These are phyloP conservation scores for Cercophora sp. DNA, from an alignment of 495 filamentous ascomycete genomes.

Conservation along the genomic window DNA sequence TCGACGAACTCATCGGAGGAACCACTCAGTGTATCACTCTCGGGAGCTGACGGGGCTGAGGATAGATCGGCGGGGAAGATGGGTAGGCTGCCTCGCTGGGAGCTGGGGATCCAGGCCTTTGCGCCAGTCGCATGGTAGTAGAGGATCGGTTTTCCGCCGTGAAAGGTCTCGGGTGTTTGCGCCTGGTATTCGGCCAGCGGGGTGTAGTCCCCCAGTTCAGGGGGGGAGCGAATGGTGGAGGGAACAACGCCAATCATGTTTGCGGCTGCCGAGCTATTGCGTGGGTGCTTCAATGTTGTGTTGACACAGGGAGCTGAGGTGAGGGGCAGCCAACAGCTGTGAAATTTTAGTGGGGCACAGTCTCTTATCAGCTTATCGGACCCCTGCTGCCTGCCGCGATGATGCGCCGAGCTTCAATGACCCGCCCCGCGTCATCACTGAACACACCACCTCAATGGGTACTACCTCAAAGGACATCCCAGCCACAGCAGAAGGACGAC, in stretches of 20 bases:
- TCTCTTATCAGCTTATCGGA: constrained; percentile 21
- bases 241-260: constrained; percentile 30
- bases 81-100: constrained; percentile 42
- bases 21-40: constrained; percentile 32
- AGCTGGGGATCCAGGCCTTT: constrained; percentile 52
- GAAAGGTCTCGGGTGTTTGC: constrained; percentile 81
- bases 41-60: constrained; percentile 27
- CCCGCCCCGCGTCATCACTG: not conserved
- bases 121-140: constrained; percentile 65
- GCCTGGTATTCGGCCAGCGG: constrained; percentile 75
- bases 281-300: not conserved
- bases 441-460: not conserved
- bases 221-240: constrained; percentile 38
- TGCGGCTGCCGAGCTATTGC: not conserved
- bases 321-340: constrained; percentile 14
- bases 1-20: constrained; percentile 30
- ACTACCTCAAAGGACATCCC: not conserved
- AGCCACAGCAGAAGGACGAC: too few relatives aligned
- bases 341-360: constrained; percentile 23
- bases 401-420: not conserved
- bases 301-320: not conserved
- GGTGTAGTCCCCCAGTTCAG: constrained; percentile 55
- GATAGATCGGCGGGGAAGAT: constrained; percentile 45
- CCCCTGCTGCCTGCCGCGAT: constrained; percentile 5
- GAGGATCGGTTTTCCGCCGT: constrained; percentile 71